Evolutionary conservation across 1,139 yeast genomes (phyloP), one percentile per base, ranked within the genome.

Genomic region (Magnusiomyces paraingens): DNA sequence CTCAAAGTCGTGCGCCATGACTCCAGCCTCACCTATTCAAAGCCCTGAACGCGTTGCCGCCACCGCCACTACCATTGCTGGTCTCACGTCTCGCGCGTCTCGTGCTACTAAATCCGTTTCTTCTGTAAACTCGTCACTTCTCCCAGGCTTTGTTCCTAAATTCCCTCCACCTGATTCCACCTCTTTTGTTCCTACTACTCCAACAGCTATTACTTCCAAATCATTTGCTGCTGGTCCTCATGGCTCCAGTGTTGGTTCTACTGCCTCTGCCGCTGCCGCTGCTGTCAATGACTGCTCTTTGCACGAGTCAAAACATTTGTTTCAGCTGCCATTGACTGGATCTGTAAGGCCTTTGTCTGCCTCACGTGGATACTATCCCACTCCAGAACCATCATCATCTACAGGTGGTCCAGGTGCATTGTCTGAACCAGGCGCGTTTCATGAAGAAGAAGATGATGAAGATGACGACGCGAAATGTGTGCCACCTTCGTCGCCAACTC

Each of bases 361-460:
- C 32, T 26, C 32, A 8, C 32, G 32, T 26, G 32, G 32, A 8
- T 60, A 57, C 52, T 64, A 63, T 50, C 67, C 66, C n/a, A 64
- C 68, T 1, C 68, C 68, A 8, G 60, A 56, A 40, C 68, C 68
- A 4, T 61, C 67, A 4, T 62, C 65, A 11, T 55, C 64, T 1
- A 39, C 53, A 6, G 64, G 61, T 3, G 52, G 54, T 18, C 48
- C 57, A 10, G 53, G 61, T 1, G 60, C 64, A 1, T 61, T 63
- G n/a, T 63, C 63, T 12, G 54, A 57, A 1, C 50, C 55, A 6
- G 43, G 39, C 3, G 18, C 51, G 12, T 47, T 20, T 29, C 46
- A 36, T 41, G 47, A 36, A 12, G 48, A 29, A 10, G 49, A 49
- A 15, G 54, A 47, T 17, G 50, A 51, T 11, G 26, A 36, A 8